Evolutionary conservation across 352 stramenopile species (phyloP), one percentile per base, ranked within the genome.

Genomic region (Elongisporangium undulatum): DNA sequence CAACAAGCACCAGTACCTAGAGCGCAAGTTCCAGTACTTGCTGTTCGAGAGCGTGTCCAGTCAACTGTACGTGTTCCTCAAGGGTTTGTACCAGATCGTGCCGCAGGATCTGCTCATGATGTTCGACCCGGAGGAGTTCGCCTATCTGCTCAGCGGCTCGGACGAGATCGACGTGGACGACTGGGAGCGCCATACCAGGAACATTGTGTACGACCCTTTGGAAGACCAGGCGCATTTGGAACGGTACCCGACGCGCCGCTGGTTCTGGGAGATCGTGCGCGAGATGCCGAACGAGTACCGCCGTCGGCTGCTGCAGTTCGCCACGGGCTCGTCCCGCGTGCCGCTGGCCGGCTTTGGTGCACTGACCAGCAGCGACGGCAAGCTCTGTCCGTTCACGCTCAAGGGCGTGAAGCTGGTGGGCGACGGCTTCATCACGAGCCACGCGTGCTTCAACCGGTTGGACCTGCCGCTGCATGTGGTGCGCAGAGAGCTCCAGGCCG

Each of bases 91-190:
- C 67, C 90, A 98, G 56, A 86, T 98, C 15, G 79, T 98, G 52
- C 96, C 96, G 2, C 77, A 92, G 48, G 74, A 94, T 5, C 66
- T 98, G 8, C 68, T 98, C 12, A 87, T 94, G 19, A 68, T 98
- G 5, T 98, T 99, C 71, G 95, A 98, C 60, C 96, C 96, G 26
- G 92, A 98, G 65, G 94, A 98, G 69, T 74, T 99, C 3, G 94
- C 98, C 63, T 79, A 98, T 39, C 54, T 99, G 2, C 84, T 98
- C 57, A 98, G 93, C 55, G 96, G 95, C 19, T 75, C 97, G 26
- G 90, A 96, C 7, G 79, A 85, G 59, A 97, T 98, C 66, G 85
- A 97, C 55, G 87, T 98, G n/a, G 75, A 96, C 12, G 95, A 98
- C 67, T 98, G 92, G 94, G 80, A 90, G 65, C 68, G 65, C 19